These are phyloP conservation scores for Ceratobasidium sp. DNA, from an alignment of 1,284 basidiomycete genomes.

Conservation along the genomic window DNA sequence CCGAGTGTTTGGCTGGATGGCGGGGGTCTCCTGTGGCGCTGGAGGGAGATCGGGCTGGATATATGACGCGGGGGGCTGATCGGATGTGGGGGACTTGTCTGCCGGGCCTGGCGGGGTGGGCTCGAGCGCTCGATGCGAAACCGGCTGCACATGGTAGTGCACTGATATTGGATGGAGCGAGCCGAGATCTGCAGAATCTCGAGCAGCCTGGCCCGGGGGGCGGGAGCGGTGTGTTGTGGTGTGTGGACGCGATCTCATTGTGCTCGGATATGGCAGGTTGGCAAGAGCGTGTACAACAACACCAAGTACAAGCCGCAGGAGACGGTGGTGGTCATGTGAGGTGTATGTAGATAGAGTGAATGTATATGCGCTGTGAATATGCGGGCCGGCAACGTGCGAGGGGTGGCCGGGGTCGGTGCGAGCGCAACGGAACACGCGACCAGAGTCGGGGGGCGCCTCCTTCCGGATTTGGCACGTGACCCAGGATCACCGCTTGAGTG, in stretches of 20 bases:
- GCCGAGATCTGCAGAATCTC: constrained; percentile 41
- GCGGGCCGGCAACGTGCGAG: background rate
- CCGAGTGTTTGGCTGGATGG: constrained; percentile 22
- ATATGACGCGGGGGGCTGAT: constrained; percentile 17
- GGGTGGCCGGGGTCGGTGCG: constrained; percentile 10
- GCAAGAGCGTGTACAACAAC: constrained; percentile 89
- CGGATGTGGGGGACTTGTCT: constrained; percentile 1
- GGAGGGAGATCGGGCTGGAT: constrained; percentile 26
- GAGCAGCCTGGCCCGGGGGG: constrained; percentile 17
- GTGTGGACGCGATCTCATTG: constrained; percentile 16
- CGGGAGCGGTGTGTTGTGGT: constrained; percentile 26
- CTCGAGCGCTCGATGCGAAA: background rate
- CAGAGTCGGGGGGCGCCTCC: background rate
- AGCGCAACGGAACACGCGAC: constrained; percentile 23
- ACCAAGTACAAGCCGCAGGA: constrained; percentile 80
- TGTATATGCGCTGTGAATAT: background rate
- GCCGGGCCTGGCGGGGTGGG: constrained; percentile 14
- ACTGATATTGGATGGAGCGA: constrained; percentile 16
- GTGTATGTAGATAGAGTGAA: constrained; percentile 14
- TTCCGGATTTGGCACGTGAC: background rate
- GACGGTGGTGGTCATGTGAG: constrained; percentile 63
- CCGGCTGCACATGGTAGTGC: constrained; percentile 23
- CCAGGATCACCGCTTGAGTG: background rate
- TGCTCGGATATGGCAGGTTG: constrained; percentile 63
- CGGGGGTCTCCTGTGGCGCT: constrained; percentile 36